These are phyloP conservation scores for Chrysanthemum seticuspe DNA, from an alignment of 129 eudicot species.

Conservation along the genomic window DNA sequence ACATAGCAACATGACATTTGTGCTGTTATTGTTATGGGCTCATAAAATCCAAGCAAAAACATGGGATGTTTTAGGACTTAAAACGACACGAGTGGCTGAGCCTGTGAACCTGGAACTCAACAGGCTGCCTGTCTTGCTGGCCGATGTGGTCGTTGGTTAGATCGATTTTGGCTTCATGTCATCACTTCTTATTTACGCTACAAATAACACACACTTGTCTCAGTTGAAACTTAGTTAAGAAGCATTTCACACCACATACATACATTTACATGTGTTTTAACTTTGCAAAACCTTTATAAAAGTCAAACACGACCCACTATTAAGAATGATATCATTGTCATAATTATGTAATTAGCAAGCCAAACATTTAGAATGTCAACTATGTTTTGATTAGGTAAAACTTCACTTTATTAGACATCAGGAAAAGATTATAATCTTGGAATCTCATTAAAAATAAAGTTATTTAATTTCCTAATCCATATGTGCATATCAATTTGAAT, in stretches of 20 bases:
- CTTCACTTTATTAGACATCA: too few relatives aligned
- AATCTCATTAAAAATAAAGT: too few relatives aligned
- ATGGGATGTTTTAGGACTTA: conserved; percentile 17
- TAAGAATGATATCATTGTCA: too few relatives aligned
- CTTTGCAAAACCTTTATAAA: not conserved
- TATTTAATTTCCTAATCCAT: too few relatives aligned
- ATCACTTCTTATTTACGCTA: too few relatives aligned
- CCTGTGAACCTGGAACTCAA: conserved; percentile 4
- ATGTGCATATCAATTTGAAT: not conserved
- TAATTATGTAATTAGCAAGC: too few relatives aligned
- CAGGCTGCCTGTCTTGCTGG: conserved; percentile 15
- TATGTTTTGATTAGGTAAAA: too few relatives aligned
- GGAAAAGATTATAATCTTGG: too few relatives aligned
- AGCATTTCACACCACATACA: not conserved
- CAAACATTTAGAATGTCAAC: too few relatives aligned
- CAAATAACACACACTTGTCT: not conserved
- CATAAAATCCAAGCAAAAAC: conserved; percentile 29
- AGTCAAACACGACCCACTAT: too few relatives aligned
- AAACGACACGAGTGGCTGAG: conserved; percentile 26
- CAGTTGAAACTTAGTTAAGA: not conserved
- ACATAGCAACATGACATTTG: conserved; percentile 14
- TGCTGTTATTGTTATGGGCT: conserved; percentile 19
- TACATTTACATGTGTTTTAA: not conserved
- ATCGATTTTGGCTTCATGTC: not conserved
- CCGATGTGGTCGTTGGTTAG: not conserved